Evolutionary conservation across 768 basidiomycete genomes (phyloP).

Genomic region (Tricholoma terreum): DNA sequence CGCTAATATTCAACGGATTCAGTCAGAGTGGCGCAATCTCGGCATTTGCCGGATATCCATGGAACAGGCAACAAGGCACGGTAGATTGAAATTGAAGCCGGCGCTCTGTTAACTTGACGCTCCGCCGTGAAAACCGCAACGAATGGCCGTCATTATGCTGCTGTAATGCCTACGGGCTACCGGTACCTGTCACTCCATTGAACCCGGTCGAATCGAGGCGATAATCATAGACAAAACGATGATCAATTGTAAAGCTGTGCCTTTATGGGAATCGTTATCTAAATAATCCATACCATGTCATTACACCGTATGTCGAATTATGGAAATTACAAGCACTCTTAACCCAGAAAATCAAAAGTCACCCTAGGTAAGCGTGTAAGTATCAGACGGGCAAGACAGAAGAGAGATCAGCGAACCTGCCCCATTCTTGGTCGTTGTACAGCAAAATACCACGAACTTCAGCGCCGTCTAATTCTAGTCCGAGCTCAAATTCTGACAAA

Average conservation of each 20-base stretch:
- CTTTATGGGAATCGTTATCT: neutral
- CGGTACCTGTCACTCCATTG: too few species aligned
- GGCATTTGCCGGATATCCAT: conserved; percentile 27
- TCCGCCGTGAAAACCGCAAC: too few species aligned
- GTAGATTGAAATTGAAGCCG: neutral
- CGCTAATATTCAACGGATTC: conserved; percentile 12
- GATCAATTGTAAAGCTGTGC: neutral
- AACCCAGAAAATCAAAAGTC: conserved; percentile 47
- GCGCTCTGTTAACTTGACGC: neutral
- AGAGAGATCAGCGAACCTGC: conserved; percentile 48
- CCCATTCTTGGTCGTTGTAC: conserved; percentile 77
- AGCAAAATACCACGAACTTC: conserved; percentile 82
- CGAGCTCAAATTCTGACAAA: conserved; percentile 73
- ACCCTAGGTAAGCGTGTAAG: conserved; percentile 31
- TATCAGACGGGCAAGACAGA: conserved; percentile 7
- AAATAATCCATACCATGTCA: too few species aligned
- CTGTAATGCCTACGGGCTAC: too few species aligned
- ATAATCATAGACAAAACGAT: neutral
- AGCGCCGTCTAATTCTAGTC: conserved; percentile 79
- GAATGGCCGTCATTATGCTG: too few species aligned
- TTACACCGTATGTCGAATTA: too few species aligned
- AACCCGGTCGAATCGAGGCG: neutral
- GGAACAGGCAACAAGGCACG: neutral
- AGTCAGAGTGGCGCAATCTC: conserved; percentile 18
- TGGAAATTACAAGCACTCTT: conserved; percentile 3